phyloP scores from a whole-genome alignment of 352 stramenopile species.

The Blastocystis sp. region DNA sequence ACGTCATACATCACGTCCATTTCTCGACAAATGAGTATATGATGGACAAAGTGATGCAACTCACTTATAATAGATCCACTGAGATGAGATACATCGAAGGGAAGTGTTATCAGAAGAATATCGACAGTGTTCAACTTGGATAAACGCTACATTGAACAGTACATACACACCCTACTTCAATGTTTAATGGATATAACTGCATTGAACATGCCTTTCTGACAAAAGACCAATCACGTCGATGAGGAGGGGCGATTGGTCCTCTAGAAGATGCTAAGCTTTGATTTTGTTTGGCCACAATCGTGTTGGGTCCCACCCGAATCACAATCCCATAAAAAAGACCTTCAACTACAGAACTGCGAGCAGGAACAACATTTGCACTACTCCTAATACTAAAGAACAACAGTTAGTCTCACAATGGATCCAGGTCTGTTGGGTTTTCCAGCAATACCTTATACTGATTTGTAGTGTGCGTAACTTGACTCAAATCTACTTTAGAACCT shows the following conservation, averaged over 20 bases:
- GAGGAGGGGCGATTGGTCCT: not conserved
- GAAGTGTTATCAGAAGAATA: not conserved
- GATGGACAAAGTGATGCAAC: not conserved
- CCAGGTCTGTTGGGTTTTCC: slow-evolving; percentile 11
- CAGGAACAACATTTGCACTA: slow-evolving; percentile 25
- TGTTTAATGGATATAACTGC: slow-evolving; percentile 6
- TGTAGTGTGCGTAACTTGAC: not conserved
- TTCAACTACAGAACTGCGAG: not conserved
- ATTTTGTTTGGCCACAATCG: not conserved
- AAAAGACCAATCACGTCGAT: not conserved
- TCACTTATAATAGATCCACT: not conserved
- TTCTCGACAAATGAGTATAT: slow-evolving; percentile 15
- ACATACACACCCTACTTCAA: not conserved
- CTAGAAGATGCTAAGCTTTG: not conserved
- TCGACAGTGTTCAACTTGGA: not conserved
- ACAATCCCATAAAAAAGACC: slow-evolving; percentile 37
- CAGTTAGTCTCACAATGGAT: not conserved
- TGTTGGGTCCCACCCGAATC: not conserved
- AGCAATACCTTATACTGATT: not conserved
- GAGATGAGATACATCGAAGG: not conserved
- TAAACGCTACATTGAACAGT: not conserved
- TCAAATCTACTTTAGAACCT: not conserved
- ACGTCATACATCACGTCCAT: slow-evolving; percentile 51
- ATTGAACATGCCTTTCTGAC: not conserved
- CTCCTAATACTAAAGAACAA: not conserved